Percentiles rank a stretch among this genome's conserved stretches.
Evolutionary conservation across 2,329 filamentous ascomycete species (phyloP).

Genomic region (Colletotrichum liriopes): DNA sequence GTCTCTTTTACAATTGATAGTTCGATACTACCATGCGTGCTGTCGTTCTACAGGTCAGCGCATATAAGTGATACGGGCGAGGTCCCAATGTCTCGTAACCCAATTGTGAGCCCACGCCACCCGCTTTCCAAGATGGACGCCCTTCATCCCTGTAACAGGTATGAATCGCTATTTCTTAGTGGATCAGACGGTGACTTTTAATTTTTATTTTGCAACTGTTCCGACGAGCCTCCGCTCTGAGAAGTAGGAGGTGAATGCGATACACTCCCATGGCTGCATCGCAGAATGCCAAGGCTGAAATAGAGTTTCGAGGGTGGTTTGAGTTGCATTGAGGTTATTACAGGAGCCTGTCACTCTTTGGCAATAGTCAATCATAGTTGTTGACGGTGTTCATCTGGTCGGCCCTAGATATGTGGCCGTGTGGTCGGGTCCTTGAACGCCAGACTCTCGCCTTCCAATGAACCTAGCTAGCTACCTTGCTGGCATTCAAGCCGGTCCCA

Average conservation of each 20-base stretch:
- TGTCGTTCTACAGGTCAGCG: not conserved
- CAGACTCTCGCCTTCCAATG: not conserved
- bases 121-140: not conserved
- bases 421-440: not conserved
- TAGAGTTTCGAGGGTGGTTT: not conserved
- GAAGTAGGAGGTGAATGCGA: not conserved
- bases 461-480: not conserved
- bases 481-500: not conserved
- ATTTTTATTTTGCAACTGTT: not conserved
- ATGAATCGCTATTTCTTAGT: not conserved
- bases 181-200: not conserved
- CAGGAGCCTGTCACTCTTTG: not conserved
- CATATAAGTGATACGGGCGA: not conserved
- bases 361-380: not conserved
- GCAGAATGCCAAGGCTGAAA: too few relatives aligned
- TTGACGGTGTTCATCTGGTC: not conserved
- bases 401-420: not conserved
- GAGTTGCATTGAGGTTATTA: not conserved
- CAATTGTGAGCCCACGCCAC: not conserved
- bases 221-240: not conserved
- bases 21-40: too few relatives aligned
- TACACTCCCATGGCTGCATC: not conserved
- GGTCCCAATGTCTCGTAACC: not conserved
- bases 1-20: not conserved
- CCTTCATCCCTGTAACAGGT: not conserved